Evolutionary conservation across 2,329 filamentous ascomycete species (phyloP), one percentile per base, ranked within the genome.

Genomic region (Immersiporthe knoxdaviesiana): DNA sequence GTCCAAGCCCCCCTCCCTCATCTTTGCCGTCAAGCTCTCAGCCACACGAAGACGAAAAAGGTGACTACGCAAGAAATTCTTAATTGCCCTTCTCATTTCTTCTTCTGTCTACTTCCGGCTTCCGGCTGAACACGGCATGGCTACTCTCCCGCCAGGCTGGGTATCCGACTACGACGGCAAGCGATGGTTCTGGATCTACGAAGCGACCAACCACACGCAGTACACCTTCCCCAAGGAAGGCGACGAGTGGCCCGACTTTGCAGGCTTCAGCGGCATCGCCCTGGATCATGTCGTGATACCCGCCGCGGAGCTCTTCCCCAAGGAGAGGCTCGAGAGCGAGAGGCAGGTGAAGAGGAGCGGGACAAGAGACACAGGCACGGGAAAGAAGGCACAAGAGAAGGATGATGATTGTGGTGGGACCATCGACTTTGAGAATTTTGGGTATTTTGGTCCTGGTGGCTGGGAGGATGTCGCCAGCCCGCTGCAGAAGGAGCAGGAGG

Each of bases 141-240:
- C 79, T 4, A 78, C 76, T 63, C 82, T 88, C 41, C 85, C 85
- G 2, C 78, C 81, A 10, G 84, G 84, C 67, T 88, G 87, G 87
- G 84, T 87, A 68, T 82, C 79, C 74, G 87, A 88, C 75, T 88
- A 88, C 73, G 86, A 88, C 72, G 86, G 86, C 66, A 73, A 70
- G 18, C 83, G 87, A 35, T 89, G 87, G 87, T 84, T 88, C 77
- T 89, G 86, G 75, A 82, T 81, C 65, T 88, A 86, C 78, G 84
- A 81, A 72, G 78, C 86, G 32, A 87, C 83, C 11, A 86, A 86
- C 12, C 78, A 84, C 47, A 77, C 84, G 21, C 87, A 88, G 75
- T 89, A 84, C 74, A 84, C 84, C 69, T 89, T 88, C 71, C 87
- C 87, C 7, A 81, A 81, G 58, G 81, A 84, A 6, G 87, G 86